Conservation (phyloP, 176 grass and related monocot genomes). For the Saccharum spontaneum region DNA sequence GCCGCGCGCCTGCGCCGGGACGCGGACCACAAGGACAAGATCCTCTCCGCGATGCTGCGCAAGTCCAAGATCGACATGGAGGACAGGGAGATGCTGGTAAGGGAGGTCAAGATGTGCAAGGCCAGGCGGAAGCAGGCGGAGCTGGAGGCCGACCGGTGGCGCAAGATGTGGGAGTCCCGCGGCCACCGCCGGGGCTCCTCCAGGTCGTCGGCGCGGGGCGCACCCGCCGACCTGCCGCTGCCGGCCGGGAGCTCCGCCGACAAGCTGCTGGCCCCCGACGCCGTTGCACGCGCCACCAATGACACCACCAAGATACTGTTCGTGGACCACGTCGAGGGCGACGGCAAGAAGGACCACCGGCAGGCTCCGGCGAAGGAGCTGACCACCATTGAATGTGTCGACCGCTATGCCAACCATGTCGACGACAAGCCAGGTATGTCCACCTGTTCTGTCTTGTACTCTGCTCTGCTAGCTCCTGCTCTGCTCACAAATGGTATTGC, state of each 20-base stretch:
- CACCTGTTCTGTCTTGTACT: background rate
- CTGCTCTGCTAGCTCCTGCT: background rate
- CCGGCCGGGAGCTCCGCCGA: slow-evolving; percentile 43
- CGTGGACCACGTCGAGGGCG: slow-evolving; percentile 58
- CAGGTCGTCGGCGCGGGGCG: slow-evolving; percentile 39
- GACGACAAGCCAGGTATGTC: slow-evolving; percentile 65
- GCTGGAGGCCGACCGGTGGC: slow-evolving; percentile 71
- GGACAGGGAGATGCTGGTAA: slow-evolving; percentile 65
- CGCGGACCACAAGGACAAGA: slow-evolving; percentile 82
- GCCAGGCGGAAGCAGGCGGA: slow-evolving; percentile 77
- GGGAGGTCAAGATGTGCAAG: slow-evolving; percentile 74
- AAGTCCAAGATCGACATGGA: slow-evolving; percentile 81
- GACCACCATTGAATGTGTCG: slow-evolving; percentile 40
- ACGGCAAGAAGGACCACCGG: slow-evolving; percentile 34
- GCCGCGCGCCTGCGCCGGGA: slow-evolving; percentile 52
- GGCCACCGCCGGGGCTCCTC: slow-evolving; percentile 45
- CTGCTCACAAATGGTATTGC: background rate
- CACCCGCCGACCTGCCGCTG: background rate
- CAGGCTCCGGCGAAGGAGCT: slow-evolving; percentile 31
- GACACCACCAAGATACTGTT: slow-evolving; percentile 55
- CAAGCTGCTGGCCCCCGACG: slow-evolving; percentile 13
- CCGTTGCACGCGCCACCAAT: slow-evolving; percentile 7
- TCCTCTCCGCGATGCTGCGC: slow-evolving; percentile 79
- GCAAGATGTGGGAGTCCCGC: slow-evolving; percentile 65
- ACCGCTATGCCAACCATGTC: slow-evolving; percentile 41